phyloP scores from a whole-genome alignment of 2,329 filamentous ascomycete species.

The Verruconis gallopava region DNA sequence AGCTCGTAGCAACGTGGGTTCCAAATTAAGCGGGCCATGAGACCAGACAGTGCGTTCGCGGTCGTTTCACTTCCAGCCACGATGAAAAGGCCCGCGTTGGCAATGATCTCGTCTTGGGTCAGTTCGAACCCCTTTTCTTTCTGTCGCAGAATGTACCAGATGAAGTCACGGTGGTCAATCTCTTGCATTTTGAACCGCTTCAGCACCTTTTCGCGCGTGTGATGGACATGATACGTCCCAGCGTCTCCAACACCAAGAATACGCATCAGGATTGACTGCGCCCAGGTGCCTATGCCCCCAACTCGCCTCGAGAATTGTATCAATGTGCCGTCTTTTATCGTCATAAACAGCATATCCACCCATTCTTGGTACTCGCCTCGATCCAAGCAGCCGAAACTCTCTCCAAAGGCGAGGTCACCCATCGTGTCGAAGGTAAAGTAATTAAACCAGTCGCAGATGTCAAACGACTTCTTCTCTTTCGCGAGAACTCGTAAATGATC shows the following conservation, averaged over 20 bases:
- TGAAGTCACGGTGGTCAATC: constrained; percentile 12
- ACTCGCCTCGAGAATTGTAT: constrained; percentile 5
- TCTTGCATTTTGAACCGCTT: constrained; percentile 6
- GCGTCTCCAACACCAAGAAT: constrained; percentile 13
- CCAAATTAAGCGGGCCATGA: constrained; percentile 17
- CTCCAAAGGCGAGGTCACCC: constrained; percentile 19
- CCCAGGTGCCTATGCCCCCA: constrained; percentile 11
- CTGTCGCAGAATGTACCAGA: neutral
- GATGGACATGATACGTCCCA: constrained; percentile 13
- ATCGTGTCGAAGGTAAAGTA: constrained; percentile 14
- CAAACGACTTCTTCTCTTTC: neutral
- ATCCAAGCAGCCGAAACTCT: constrained; percentile 16
- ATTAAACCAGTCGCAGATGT: constrained; percentile 9
- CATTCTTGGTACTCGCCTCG: constrained; percentile 14
- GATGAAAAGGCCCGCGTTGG: constrained; percentile 24
- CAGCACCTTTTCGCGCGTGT: constrained; percentile 16
- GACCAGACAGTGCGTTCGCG: constrained; percentile 26
- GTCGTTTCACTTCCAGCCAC: constrained; percentile 34
- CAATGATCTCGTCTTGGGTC: constrained; percentile 15
- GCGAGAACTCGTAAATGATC: constrained; percentile 1
- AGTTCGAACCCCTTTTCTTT: constrained; percentile 18
- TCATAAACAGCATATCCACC: constrained; percentile 13
- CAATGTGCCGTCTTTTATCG: neutral
- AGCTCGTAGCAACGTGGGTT: constrained; percentile 5
- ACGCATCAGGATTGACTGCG: constrained; percentile 14